Evolutionary conservation across 108 stramenopile genomes (phyloP).

Genomic region (Poteriospumella lacustris): DNA sequence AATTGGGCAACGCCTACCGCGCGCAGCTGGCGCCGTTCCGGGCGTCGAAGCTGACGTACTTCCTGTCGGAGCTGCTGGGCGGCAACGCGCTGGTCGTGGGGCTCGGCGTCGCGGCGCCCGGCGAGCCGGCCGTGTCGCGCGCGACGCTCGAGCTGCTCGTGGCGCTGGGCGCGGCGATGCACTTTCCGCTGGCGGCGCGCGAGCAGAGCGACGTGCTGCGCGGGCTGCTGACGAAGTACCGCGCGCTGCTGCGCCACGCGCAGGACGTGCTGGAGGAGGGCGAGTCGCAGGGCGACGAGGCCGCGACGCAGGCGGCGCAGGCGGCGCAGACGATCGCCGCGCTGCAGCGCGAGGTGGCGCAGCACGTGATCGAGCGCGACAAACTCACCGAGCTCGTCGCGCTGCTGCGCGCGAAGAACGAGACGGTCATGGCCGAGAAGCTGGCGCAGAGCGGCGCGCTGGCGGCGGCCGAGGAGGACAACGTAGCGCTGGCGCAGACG

Average conservation of each 20-base stretch:
- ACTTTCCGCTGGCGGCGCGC: background rate
- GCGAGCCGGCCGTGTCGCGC: slow-evolving; percentile 13
- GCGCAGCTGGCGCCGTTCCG: slow-evolving; percentile 16
- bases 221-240: slow-evolving; percentile 17
- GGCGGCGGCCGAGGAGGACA: background rate
- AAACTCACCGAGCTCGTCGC: background rate
- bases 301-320: background rate
- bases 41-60: background rate
- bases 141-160: background rate
- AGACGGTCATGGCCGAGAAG: slow-evolving; percentile 3
- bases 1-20: background rate
- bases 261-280: background rate
- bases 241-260: background rate
- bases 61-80: background rate
- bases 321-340: background rate
- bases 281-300: background rate
- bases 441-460: background rate
- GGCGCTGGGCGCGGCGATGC: background rate
- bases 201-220: background rate
- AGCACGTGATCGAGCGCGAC: background rate
- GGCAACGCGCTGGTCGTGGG: slow-evolving; percentile 18
- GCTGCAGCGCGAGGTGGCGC: background rate
- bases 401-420: background rate
- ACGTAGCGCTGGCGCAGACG: background rate
- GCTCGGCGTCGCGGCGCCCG: background rate